These are phyloP conservation scores for Cytospora leucostoma DNA, from an alignment of 2,329 filamentous ascomycete genomes.

Conservation along the genomic window DNA sequence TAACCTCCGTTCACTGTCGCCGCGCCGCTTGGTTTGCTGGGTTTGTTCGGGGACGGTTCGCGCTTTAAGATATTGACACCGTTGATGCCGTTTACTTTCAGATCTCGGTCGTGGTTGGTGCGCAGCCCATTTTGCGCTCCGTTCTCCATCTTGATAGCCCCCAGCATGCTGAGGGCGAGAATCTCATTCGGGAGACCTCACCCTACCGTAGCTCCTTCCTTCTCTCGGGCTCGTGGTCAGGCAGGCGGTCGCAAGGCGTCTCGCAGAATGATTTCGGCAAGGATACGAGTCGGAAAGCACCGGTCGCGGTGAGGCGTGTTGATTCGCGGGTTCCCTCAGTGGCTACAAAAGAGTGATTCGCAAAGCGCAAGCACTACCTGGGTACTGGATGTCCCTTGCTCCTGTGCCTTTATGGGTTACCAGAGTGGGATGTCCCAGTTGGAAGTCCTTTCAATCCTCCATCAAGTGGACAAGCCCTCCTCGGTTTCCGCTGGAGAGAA, in stretches of 20 bases:
- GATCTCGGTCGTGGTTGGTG: slow-evolving; percentile 58
- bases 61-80: slow-evolving; percentile 37
- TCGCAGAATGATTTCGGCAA: neutral
- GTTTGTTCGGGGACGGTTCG: slow-evolving; percentile 38
- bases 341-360: slow-evolving; percentile 4
- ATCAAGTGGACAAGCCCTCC: slow-evolving; percentile 3
- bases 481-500: neutral
- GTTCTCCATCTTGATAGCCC: slow-evolving; percentile 37
- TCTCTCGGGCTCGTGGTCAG: neutral
- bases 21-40: slow-evolving; percentile 35
- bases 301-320: slow-evolving; percentile 11
- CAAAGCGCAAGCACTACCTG: slow-evolving; percentile 5
- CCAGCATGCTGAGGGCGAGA: slow-evolving; percentile 26
- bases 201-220: slow-evolving; percentile 22
- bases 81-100: slow-evolving; percentile 47
- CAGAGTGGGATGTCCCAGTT: slow-evolving; percentile 11
- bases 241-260: slow-evolving; percentile 1
- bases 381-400: neutral
- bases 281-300: neutral
- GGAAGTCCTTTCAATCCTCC: slow-evolving; percentile 2
- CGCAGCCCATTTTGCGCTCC: slow-evolving; percentile 54
- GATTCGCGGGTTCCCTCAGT: neutral
- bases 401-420: slow-evolving; percentile 2
- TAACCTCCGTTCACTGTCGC: slow-evolving; percentile 35
- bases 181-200: slow-evolving; percentile 29